These are phyloP conservation scores for Isoetes taiwanensis DNA, from an alignment of 75 land plant species.

Conservation along the genomic window DNA sequence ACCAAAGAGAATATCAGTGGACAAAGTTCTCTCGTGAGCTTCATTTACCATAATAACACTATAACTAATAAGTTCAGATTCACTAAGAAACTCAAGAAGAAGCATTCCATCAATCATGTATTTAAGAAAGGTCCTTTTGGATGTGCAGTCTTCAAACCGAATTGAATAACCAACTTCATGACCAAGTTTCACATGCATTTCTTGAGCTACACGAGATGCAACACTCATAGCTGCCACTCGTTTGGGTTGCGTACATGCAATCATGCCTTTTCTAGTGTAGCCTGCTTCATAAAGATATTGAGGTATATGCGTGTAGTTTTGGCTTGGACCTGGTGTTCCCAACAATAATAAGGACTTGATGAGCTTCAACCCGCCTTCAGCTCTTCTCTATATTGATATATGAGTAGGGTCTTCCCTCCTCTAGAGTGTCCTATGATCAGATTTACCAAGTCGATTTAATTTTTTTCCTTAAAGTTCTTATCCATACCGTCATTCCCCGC, in stretches of 20 bases:
- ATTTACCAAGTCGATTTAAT: too few relatives aligned
- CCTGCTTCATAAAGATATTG: neutral
- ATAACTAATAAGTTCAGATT: neutral
- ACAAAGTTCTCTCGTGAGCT: constrained; percentile 1
- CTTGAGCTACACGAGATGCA: neutral
- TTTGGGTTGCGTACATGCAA: neutral
- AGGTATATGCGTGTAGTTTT: neutral
- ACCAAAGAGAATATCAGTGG: constrained; percentile 1
- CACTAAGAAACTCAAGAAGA: constrained; percentile 2
- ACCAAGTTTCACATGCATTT: constrained; percentile 1
- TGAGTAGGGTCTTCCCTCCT: neutral
- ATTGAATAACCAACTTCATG: constrained; percentile 5
- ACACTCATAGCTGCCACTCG: constrained; percentile 6
- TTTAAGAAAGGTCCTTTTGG: neutral
- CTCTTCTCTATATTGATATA: neutral
- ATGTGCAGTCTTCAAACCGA: constrained; percentile 5
- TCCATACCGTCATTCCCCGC: too few relatives aligned
- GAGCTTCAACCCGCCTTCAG: neutral
- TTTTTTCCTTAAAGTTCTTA: too few relatives aligned
- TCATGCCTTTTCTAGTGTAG: neutral
- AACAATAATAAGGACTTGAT: neutral
- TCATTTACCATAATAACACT: constrained; percentile 2
- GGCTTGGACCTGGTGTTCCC: neutral
- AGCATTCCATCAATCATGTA: constrained; percentile 6
- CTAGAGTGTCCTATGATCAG: too few relatives aligned